Evolutionary conservation across 2,329 filamentous ascomycete genomes (phyloP).

Genomic region (Penicillium italicum): DNA sequence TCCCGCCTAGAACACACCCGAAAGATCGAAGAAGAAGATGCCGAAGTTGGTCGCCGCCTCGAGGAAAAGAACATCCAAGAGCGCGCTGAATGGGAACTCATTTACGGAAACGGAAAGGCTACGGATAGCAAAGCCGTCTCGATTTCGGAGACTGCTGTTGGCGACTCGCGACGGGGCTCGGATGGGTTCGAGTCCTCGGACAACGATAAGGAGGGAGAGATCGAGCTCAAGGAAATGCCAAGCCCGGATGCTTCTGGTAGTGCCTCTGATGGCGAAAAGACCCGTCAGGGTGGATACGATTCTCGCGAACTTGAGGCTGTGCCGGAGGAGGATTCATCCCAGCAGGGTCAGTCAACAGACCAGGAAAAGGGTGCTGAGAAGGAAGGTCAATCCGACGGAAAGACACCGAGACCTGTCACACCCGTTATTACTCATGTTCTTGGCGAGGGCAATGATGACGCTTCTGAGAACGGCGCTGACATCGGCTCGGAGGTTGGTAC

Average conservation of each 20-base stretch:
- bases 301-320: constrained; percentile 12
- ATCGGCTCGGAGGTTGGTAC: constrained; percentile 36
- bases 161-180: constrained; percentile 20
- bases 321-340: constrained; percentile 9
- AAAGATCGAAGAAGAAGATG: constrained; percentile 61
- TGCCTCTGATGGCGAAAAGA: constrained; percentile 21
- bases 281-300: not conserved
- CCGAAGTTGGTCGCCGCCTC: constrained; percentile 61
- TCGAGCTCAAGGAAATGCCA: constrained; percentile 26
- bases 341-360: not conserved
- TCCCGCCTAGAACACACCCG: constrained; percentile 53
- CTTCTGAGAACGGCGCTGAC: constrained; percentile 64
- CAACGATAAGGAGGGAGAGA: constrained; percentile 20
- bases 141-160: constrained; percentile 26
- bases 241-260: constrained; percentile 18
- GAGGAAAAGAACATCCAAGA: constrained; percentile 46
- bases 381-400: not conserved
- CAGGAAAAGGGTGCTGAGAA: not conserved
- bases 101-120: constrained; percentile 61
- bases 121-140: constrained; percentile 33
- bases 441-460: constrained; percentile 46
- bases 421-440: constrained; percentile 16
- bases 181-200: constrained; percentile 17
- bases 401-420: constrained; percentile 1
- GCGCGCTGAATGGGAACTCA: constrained; percentile 66